Conservation (phyloP, 2,329 filamentous ascomycete species). For the Hymenoscyphus albidus region DNA sequence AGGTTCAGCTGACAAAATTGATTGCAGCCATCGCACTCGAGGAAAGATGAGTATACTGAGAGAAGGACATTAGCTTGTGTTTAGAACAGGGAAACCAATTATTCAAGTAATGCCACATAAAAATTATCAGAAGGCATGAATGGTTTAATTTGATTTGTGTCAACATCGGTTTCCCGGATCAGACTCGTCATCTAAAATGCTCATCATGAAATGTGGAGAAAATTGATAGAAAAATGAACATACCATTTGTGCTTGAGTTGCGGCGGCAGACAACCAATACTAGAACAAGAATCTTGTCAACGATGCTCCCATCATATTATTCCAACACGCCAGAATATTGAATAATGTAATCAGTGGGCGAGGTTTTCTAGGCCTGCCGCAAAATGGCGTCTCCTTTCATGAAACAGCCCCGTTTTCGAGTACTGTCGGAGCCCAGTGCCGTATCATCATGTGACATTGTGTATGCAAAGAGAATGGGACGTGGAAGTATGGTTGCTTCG, state of each 20-base stretch:
- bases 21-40: neutral
- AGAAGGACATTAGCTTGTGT: constrained; percentile 20
- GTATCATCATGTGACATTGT: constrained; percentile 64
- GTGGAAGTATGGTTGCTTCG: neutral
- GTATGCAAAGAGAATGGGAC: neutral
- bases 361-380: constrained; percentile 99
- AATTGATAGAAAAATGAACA: constrained; percentile 20
- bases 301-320: neutral
- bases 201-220: constrained; percentile 41
- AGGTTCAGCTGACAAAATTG: neutral
- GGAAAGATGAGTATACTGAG: neutral
- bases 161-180: constrained; percentile 70
- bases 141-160: constrained; percentile 64
- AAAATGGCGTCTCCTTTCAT: constrained; percentile 84
- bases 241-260: constrained; percentile 1
- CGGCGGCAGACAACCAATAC: neutral
- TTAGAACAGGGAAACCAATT: neutral
- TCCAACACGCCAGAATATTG: neutral
- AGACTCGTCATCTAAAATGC: constrained; percentile 72
- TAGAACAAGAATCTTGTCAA: neutral
- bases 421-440: constrained; percentile 95
- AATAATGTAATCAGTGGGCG: constrained; percentile 73
- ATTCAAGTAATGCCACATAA: constrained; percentile 26
- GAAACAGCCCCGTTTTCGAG: constrained; percentile 38
- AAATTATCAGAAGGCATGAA: constrained; percentile 60